Evolutionary conservation across 306 rosid species (phyloP).

Genomic region (Cyamopsis tetragonoloba): DNA sequence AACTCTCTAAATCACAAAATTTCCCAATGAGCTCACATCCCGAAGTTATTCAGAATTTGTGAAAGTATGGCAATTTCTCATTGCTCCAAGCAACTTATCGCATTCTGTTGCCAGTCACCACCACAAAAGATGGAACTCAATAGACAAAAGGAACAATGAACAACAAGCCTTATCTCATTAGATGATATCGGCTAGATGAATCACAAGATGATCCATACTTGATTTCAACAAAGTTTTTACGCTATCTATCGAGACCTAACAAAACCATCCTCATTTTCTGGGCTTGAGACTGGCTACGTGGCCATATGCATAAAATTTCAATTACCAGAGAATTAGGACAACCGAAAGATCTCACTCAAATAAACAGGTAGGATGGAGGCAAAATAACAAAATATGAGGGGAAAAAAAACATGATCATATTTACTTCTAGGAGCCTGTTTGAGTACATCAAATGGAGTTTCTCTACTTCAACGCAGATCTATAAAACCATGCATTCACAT

Average conservation of each 20-base stretch:
- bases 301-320: too few species aligned
- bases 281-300: too few species aligned
- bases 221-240: too few species aligned
- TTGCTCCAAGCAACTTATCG: slow-evolving; percentile 47
- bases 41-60: slow-evolving; percentile 42
- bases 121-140: slow-evolving; percentile 39
- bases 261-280: too few species aligned
- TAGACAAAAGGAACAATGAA: slow-evolving; percentile 16
- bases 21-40: slow-evolving; percentile 43
- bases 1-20: slow-evolving; percentile 27
- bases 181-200: too few species aligned
- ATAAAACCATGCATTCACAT: slow-evolving; percentile 38
- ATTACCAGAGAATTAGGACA: background rate
- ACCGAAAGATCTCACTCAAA: slow-evolving; percentile 5
- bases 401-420: background rate
- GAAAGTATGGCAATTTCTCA: slow-evolving; percentile 37
- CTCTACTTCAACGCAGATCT: too few species aligned
- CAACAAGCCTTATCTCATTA: too few species aligned
- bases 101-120: slow-evolving; percentile 43
- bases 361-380: background rate
- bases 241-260: too few species aligned
- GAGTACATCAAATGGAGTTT: too few species aligned
- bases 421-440: background rate
- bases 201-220: too few species aligned
- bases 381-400: background rate